These are phyloP conservation scores for Suhomyces sp. DNA, from an alignment of 805 yeast species.

Conservation along the genomic window DNA sequence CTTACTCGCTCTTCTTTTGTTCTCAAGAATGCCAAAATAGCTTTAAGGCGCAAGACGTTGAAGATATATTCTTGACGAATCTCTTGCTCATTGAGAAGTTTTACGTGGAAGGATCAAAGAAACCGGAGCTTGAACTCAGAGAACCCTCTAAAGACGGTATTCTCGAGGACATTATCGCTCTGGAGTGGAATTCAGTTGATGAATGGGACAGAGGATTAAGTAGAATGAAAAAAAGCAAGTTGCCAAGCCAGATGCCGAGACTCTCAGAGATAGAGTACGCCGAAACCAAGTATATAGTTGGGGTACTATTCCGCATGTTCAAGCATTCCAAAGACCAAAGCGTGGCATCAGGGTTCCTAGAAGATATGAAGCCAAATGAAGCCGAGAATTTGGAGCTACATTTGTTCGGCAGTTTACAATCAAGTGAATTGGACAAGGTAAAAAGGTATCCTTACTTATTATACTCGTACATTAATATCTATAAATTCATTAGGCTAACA, in stretches of 20 bases:
- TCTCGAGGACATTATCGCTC: constrained; percentile 12
- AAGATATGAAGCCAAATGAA: background rate
- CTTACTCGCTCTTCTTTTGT: constrained; percentile 52
- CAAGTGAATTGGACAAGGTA: constrained; percentile 49
- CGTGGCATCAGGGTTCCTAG: background rate
- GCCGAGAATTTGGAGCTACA: constrained; percentile 17
- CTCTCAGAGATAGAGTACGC: constrained; percentile 54
- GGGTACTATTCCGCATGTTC: constrained; percentile 30
- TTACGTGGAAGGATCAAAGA: constrained; percentile 17
- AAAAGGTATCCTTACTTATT: constrained; percentile 46
- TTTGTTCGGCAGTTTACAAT: constrained; percentile 45
- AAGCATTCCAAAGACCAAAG: constrained; percentile 7
- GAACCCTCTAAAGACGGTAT: constrained; percentile 14
- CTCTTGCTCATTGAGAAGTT: constrained; percentile 38
- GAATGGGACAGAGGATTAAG: constrained; percentile 36
- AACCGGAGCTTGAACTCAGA: constrained; percentile 22
- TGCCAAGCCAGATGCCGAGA: constrained; percentile 32
- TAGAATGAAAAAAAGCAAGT: constrained; percentile 35
- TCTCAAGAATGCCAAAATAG: constrained; percentile 39
- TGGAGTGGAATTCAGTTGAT: constrained; percentile 37
- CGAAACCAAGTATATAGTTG: constrained; percentile 48
- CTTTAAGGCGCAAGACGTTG: constrained; percentile 36
- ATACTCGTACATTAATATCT: constrained; percentile 45
- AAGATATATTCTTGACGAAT: constrained; percentile 29
- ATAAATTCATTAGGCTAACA: constrained; percentile 43